Evolutionary conservation across 2,329 filamentous ascomycete genomes (phyloP), one percentile per base, ranked within the genome.

Genomic region (Aspergillus persii): DNA sequence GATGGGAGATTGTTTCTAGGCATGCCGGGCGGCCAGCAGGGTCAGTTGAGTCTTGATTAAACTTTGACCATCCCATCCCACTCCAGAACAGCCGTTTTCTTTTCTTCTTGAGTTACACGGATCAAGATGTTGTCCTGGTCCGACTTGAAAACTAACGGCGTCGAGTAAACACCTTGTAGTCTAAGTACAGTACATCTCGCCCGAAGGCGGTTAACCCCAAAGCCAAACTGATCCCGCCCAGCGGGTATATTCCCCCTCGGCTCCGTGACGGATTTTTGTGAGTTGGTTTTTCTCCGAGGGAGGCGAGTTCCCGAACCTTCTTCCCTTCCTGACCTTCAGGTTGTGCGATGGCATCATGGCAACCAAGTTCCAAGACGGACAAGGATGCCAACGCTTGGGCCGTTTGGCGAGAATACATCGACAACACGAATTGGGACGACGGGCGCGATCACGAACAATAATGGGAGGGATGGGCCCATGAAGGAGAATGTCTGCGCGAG

Each of bases 11-110:
- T 56, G 41, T 53, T 53, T 50, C 33, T 60, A 23, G 50, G 7
- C n/a, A 54, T 60, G 23, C 58, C 58, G 2, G 57, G 57, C 18
- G 57, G 57, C 26, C 57, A 56, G 50, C 53, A 60, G 53, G 53
- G 49, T 60, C 30, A 26, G 12, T 39, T 39, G 7, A 1, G 9
- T 15, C 11, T 36, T 4, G 11, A 15, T 36, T 36, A 11, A 36
- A 15, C 33, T 36, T 36, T 15, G 11, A 11, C 15, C 7, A 36
- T 36, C 15, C 15, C 1, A 36, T 9, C 18, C 18, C 18, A 15
- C 5, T 8, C 15, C 33, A 9, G 15, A 15, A 36, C 33, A 4
- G 11, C 11, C 33, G 3, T 15, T 36, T 15, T 12, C 33, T 18
- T 39, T 23, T 11, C 4, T 11, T 33, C 29, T 23, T 23, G 18